Evolutionary conservation across 192 early-diverging fungal genomes (phyloP), one percentile per base, ranked within the genome.

Genomic region (Dispira simplex): DNA sequence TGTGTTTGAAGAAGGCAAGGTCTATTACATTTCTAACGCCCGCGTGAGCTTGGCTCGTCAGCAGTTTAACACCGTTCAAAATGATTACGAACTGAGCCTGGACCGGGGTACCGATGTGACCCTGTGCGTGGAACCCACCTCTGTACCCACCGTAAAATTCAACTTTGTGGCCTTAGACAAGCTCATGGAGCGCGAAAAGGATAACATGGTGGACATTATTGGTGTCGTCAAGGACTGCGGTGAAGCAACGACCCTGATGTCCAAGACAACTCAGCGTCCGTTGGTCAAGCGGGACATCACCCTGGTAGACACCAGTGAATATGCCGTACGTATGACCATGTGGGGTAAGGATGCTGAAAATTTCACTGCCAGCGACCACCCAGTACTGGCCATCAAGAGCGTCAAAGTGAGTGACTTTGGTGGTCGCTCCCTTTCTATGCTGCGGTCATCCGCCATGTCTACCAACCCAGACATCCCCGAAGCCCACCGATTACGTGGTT

Each of bases 71-170:
- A 90, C 73, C 49, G 71, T 90, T 46, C 80, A 87, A 69, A 93
- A 94, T 73, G 87, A 97, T 63, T 99, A 99, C 65, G 96, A 99
- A 73, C 73, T 99, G 46, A 78, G 80, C 5, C 72, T 97, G 47
- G 92, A 95, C 26, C 73, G 80, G 58, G 68, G 67, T 23, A 85
- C 89, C 5, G 67, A 77, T 16, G 78, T 99, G 43, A 76, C 73
- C 32, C 72, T 70, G 70, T 85, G 85, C 66, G 67, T 28, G 46
- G 65, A 70, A 43, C 45, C 53, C 28, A 46, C 52, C 43, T 63
- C 55, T 14, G 70, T 73, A 65, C 75, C 71, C n/a, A 66, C 69
- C 58, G 67, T 73, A 63, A 66, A 73, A 47, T 89, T 77, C 72
- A 78, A 87, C 55, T 86, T 88, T 73, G 77, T 95, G 16, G 71